A percentile compares a stretch with the other conserved stretches of the same genome.
Conservation (phyloP, 208 protist genomes). For the Trypanosoma mega region DNA sequence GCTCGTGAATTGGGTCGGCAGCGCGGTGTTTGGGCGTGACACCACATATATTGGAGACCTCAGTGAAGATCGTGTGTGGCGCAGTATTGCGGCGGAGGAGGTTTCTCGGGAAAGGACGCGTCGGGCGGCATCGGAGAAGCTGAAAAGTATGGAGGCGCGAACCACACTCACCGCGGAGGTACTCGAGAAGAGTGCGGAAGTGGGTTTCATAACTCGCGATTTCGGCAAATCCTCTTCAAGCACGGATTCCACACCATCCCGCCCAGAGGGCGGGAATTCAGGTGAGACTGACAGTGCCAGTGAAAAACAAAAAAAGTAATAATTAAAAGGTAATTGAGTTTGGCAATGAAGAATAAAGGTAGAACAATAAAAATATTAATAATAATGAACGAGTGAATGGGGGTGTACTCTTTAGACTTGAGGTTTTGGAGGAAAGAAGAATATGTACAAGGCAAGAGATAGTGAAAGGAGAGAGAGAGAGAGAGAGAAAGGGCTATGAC, state of each 20-base stretch:
- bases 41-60: slow-evolving; percentile 85
- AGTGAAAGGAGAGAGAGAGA: slow-evolving; percentile 19
- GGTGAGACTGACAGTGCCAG: background rate
- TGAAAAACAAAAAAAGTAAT: slow-evolving; percentile 5
- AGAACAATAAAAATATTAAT: no score
- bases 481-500: background rate
- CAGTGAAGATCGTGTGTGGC: slow-evolving; percentile 71
- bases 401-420: no score
- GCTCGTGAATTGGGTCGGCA: slow-evolving; percentile 80
- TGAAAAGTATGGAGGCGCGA: slow-evolving; percentile 33
- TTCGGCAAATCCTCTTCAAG: slow-evolving; percentile 7
- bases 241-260: background rate
- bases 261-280: background rate
- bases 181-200: slow-evolving; percentile 30
- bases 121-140: slow-evolving; percentile 43
- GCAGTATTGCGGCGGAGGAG: slow-evolving; percentile 52
- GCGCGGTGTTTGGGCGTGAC: slow-evolving; percentile 78
- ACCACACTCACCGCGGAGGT: slow-evolving; percentile 43
- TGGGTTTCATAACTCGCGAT: slow-evolving; percentile 43
- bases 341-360: no score
- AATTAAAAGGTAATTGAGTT: background rate
- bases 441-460: slow-evolving; percentile 3
- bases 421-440: no score
- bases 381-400: no score
- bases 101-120: slow-evolving; percentile 57